Evolutionary conservation across 2,329 filamentous ascomycete genomes (phyloP).

Genomic region (Sclerotinia spermophila): DNA sequence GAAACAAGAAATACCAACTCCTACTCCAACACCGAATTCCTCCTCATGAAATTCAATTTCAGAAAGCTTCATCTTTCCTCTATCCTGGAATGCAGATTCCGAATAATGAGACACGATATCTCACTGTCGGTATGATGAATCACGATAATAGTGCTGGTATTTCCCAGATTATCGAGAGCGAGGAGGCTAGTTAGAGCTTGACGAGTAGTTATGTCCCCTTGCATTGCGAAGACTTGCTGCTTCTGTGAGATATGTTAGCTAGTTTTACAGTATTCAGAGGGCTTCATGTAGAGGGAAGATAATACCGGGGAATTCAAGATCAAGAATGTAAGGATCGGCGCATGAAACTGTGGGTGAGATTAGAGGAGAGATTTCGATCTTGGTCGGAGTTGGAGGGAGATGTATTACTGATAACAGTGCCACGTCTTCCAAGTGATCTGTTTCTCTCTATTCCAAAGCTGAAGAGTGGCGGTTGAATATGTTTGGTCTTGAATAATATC

Average conservation of each 20-base stretch:
- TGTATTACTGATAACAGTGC: constrained; percentile 11
- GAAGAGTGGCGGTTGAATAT: neutral
- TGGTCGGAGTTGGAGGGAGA: no score
- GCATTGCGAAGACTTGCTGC: constrained; percentile 24
- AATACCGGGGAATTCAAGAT: constrained; percentile 20
- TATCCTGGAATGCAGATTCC: constrained; percentile 16
- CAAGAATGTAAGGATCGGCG: constrained; percentile 21
- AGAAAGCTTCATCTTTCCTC: constrained; percentile 19
- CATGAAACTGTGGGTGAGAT: constrained; percentile 5
- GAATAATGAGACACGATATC: constrained; percentile 19
- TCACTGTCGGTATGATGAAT: constrained; percentile 26
- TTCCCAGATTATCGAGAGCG: constrained; percentile 16
- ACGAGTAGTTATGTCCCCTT: constrained; percentile 17
- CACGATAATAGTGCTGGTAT: constrained; percentile 18
- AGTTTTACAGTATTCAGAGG: no score
- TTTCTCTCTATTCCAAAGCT: neutral
- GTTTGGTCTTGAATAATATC: neutral
- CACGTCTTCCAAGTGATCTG: constrained; percentile 10
- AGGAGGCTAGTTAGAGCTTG: constrained; percentile 17
- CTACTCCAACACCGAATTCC: constrained; percentile 17
- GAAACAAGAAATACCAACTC: constrained; percentile 12
- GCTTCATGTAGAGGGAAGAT: neutral
- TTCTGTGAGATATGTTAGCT: neutral
- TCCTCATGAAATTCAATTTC: constrained; percentile 17
- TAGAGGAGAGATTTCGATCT: neutral